Base-by-base conservation (phyloP, 768 basidiomycete genomes). In the Pholiota molesta region DNA sequence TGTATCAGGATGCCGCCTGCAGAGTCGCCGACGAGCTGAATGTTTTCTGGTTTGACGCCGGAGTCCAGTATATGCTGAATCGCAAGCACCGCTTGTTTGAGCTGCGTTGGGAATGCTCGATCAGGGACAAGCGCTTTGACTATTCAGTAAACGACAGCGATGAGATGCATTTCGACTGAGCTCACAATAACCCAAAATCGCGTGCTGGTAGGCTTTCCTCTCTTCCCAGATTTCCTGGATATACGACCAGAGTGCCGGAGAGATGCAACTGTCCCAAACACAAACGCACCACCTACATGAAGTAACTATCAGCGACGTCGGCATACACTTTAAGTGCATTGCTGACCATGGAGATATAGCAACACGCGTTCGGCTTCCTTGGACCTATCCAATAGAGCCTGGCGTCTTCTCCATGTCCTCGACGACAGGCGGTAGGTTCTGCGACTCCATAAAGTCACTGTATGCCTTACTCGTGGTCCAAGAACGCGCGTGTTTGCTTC, bases 21-120 rank as follows among this genome's bases (percentile, higher is more conserved):
- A 2, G 76, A 77, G 47, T 78, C 77, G 8, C 77, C 75, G 3
- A 67, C 66, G 5, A 77, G 37, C 49, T 74, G 68, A 21, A 78
- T 67, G 31, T 75, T 70, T 37, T 67, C 58, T 0, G 73, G 72
- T 2, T 63, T 40, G 2, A 76, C 63, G 6, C 73, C 75, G 2
- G 47, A 58, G 9, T 66, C 63, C 1, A 74, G 14, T 21, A 78
- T 68, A 53, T 72, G 71, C 28, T 74, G 52, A 7, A 78, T 57
- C 0, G 74, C 71, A 0, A 67, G 55, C 4, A 71, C 61, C 23
- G 69, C 62, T 63, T 77, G 75, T 1, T 61, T 62, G n/a, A 76
- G 69, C 29, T 71, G 76, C 2, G 67, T 66, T 5, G 77, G 77
- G 63, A 75, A 80, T 5, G 62, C 55, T 8, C 70, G 74, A 26